Base-by-base conservation (phyloP, 257 asterid genomes). In the Solanum paucissectum region DNA sequence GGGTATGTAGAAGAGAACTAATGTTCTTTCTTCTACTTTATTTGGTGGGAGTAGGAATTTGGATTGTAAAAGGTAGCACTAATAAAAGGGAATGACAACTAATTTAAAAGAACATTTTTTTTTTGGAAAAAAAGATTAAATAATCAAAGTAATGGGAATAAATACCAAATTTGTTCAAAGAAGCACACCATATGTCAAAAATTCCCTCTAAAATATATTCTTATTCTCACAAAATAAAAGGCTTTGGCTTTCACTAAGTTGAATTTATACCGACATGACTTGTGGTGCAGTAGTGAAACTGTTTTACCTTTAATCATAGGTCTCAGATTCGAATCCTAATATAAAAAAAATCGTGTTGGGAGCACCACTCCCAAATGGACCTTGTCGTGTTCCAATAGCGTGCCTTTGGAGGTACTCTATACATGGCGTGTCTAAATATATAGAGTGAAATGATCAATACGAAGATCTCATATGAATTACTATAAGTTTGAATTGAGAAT, bases 41-140 rank as follows among this genome's bases (percentile, higher is more conserved):
- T 86, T 82, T 86, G 85, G 83, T 90, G 90, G 90, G 87, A 52
- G 88, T 34, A 83, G 90, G 89, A 88, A 88, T 88, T 90, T 73
- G 25, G 21, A 76, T 74, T 29, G 46, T 25, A 87, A 77, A 77
- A 84, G 86, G 64, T 72, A 62, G 46, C 87, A 62, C 84, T 60
- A 37, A 66, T 44, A 36, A 87, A 49, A 87, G 13, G 86, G 71
- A 42, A 68, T 20, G 88, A 37, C 58, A 90, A 85, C 79, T 83
- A 36, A 23, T 68, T 36, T 74, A 62, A 77, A 90, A 85, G 73
- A 29, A 6, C 16, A 11, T 66, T 66, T 64, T 29, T 27, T 12
- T 14, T 14, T 81, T 88, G 38, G 60, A 52, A 84, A 77, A 89
- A 89, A 89, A 58, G 11, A 13, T 64, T 18, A 14, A 14, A 49